Conservation (phyloP, 1,284 basidiomycete species). For the Ceratobasidium papillatum region DNA sequence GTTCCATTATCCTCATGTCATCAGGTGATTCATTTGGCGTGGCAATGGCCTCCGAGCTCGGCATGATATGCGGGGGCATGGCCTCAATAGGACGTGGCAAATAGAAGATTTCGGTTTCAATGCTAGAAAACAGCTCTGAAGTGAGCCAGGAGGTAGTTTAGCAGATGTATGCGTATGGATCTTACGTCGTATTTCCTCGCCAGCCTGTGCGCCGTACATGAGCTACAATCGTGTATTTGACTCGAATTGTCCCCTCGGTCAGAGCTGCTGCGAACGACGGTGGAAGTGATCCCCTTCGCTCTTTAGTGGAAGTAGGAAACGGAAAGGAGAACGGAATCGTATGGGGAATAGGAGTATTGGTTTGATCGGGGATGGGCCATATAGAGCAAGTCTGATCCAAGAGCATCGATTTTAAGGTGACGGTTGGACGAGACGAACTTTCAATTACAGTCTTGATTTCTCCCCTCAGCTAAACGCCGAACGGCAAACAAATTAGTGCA, state of each 20-base stretch:
- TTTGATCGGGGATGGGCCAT: not conserved
- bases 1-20: conserved; percentile 11
- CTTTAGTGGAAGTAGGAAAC: conserved; percentile 4
- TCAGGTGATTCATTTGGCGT: conserved; percentile 24
- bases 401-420: not conserved
- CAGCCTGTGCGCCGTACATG: conserved; percentile 24
- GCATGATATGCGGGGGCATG: not conserved
- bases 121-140: not conserved
- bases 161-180: not conserved
- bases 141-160: not conserved
- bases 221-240: conserved; percentile 10
- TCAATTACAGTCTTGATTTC: conserved; percentile 32
- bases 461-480: conserved; percentile 6
- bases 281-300: not conserved
- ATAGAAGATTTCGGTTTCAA: conserved; percentile 27
- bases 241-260: conserved; percentile 2
- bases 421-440: conserved; percentile 14
- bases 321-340: conserved; percentile 14
- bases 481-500: not conserved
- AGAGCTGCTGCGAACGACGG: conserved; percentile 14
- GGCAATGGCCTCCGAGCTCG: not conserved
- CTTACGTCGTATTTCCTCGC: conserved; percentile 20
- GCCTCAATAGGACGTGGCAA: conserved; percentile 4
- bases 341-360: not conserved
- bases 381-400: not conserved